Conservation (phyloP, 768 basidiomycete genomes). For the Macrolepiota fuliginosa region DNA sequence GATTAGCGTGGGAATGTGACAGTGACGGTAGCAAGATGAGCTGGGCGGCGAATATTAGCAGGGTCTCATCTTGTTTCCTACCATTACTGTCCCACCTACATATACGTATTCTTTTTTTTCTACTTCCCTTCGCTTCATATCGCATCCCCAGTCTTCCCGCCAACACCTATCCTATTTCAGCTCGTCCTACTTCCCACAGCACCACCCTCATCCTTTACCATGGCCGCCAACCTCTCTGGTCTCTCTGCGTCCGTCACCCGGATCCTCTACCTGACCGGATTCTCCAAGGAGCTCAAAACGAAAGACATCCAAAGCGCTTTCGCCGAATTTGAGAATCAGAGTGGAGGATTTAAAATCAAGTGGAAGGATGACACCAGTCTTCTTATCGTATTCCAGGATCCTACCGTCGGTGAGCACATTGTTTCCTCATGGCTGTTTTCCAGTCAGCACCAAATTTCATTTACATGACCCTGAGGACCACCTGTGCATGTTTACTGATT, state of each 20-base stretch:
- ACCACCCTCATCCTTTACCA: constrained; percentile 24
- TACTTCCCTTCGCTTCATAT: constrained; percentile 15
- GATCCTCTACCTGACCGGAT: constrained; percentile 89
- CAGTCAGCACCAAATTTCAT: constrained; percentile 5
- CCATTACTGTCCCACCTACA: constrained; percentile 10
- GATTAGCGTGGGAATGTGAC: constrained; percentile 13
- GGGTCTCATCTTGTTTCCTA: constrained; percentile 13
- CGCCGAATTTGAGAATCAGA: constrained; percentile 79
- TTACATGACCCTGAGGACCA: not conserved
- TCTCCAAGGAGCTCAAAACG: constrained; percentile 95
- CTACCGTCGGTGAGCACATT: constrained; percentile 72
- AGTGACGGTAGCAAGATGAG: not conserved
- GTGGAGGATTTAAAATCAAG: constrained; percentile 97
- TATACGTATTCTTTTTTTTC: constrained; percentile 20
- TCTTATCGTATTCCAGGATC: constrained; percentile 91
- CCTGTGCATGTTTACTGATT: constrained; percentile 10
- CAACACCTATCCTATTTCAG: constrained; percentile 15
- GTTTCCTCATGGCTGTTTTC: constrained; percentile 9
- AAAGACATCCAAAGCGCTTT: constrained; percentile 93
- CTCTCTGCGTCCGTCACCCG: constrained; percentile 95
- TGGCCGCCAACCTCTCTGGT: constrained; percentile 74
- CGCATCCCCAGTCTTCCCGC: constrained; percentile 1
- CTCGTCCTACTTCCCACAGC: constrained; percentile 7
- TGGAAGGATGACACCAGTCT: constrained; percentile 98
- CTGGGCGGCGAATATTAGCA: not conserved